Conservation (phyloP, 225 moss, liverwort and hornwort species). For the Ulota crispa region DNA sequence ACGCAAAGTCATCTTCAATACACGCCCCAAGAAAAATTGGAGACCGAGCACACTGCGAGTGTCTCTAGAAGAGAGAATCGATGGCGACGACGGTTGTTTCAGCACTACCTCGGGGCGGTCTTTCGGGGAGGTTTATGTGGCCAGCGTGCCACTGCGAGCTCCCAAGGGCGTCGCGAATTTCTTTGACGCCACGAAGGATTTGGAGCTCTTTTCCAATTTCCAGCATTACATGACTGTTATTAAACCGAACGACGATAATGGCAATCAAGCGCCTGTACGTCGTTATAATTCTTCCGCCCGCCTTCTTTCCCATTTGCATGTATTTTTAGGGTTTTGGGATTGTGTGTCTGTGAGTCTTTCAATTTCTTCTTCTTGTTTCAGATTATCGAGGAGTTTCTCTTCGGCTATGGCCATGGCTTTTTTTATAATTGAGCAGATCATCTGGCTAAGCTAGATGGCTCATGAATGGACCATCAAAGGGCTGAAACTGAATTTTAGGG, state of each 20-base stretch:
- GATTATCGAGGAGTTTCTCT: not conserved
- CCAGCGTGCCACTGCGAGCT: slow-evolving; percentile 46
- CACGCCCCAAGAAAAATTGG: not conserved
- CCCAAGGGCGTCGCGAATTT: slow-evolving; percentile 30
- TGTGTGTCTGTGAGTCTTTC: not conserved
- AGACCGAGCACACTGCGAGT: slow-evolving; percentile 20
- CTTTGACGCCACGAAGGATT: slow-evolving; percentile 27
- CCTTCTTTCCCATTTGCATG: not conserved
- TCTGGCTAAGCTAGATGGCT: not conserved
- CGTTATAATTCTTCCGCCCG: not conserved
- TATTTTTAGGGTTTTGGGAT: not conserved
- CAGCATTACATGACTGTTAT: slow-evolving; percentile 61
- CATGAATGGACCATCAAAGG: too few relatives aligned
- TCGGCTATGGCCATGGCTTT: not conserved
- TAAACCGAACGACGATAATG: slow-evolving; percentile 30
- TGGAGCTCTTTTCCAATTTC: slow-evolving; percentile 23
- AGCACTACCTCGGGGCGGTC: not conserved
- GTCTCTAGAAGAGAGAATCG: not conserved
- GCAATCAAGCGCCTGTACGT: slow-evolving; percentile 39
- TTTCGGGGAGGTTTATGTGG: slow-evolving; percentile 55
- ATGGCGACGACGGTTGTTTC: not conserved
- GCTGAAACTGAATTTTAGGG: too few relatives aligned
- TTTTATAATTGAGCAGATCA: not conserved
- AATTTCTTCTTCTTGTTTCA: not conserved
- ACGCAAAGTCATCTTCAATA: not conserved